Conservation (phyloP, 1,139 yeast genomes). For the Candida frijolesensis region DNA sequence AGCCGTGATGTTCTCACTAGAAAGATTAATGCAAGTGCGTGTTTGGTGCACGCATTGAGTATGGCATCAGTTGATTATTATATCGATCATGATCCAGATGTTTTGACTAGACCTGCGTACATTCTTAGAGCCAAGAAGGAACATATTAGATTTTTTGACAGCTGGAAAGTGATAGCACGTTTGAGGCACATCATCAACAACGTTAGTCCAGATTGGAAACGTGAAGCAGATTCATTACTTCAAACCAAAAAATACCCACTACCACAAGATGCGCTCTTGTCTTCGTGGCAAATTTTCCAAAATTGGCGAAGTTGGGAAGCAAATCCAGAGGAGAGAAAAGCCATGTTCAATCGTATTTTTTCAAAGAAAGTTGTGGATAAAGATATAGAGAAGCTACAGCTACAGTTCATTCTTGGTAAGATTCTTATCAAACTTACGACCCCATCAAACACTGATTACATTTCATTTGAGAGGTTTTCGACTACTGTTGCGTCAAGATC, state of each 20-base stretch:
- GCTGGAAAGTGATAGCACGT: constrained; percentile 85
- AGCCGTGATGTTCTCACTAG: constrained; percentile 20
- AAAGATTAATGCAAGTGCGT: constrained; percentile 27
- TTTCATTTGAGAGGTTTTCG: constrained; percentile 18
- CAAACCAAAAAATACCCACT: constrained; percentile 33
- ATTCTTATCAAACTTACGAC: constrained; percentile 9
- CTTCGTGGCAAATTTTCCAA: constrained; percentile 60
- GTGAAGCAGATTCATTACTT: constrained; percentile 24
- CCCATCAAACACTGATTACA: constrained; percentile 17
- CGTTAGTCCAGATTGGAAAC: constrained; percentile 59
- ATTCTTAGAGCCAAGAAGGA: constrained; percentile 68
- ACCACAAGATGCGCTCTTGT: constrained; percentile 54
- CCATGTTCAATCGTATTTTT: constrained; percentile 52
- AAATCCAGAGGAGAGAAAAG: constrained; percentile 47
- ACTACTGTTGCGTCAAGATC: constrained; percentile 10
- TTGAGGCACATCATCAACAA: constrained; percentile 69
- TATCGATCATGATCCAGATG: constrained; percentile 84
- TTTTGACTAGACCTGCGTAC: constrained; percentile 85
- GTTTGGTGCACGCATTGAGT: constrained; percentile 58
- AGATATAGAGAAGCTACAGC: background rate
- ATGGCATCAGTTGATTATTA: constrained; percentile 60
- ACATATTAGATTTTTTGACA: constrained; percentile 78
- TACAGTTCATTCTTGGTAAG: constrained; percentile 11
- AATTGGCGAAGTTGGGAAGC: constrained; percentile 95
- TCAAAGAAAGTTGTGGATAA: constrained; percentile 2